Percentiles rank a stretch among this genome's conserved stretches.
Conservation (phyloP, 2,329 filamentous ascomycete genomes). For the Ophiobolus disseminans region DNA sequence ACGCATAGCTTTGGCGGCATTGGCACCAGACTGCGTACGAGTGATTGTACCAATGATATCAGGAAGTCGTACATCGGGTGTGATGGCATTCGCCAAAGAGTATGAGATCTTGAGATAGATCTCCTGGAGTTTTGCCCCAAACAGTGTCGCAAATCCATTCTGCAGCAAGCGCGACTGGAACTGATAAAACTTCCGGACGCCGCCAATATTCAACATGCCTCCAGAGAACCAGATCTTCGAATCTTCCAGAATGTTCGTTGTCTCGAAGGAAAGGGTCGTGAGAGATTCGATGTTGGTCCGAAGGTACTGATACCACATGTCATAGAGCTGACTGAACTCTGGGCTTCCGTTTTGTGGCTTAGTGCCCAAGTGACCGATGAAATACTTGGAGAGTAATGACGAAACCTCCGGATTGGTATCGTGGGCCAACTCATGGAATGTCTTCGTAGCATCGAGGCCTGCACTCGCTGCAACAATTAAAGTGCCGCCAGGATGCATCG, state of each 20-base stretch:
- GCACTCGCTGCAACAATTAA: constrained; percentile 63
- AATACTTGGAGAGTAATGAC: constrained; percentile 62
- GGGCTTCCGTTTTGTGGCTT: constrained; percentile 57
- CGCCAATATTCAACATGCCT: constrained; percentile 57
- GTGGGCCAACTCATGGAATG: constrained; percentile 63
- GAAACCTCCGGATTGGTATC: constrained; percentile 63
- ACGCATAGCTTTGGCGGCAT: constrained; percentile 56
- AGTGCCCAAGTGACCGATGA: constrained; percentile 59
- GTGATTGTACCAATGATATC: constrained; percentile 55
- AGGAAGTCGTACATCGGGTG: constrained; percentile 47
- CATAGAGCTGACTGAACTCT: constrained; percentile 57
- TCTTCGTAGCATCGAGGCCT: constrained; percentile 61
- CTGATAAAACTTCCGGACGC: constrained; percentile 60
- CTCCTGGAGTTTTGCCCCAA: constrained; percentile 61
- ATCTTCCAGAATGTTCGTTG: constrained; percentile 59
- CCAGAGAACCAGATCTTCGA: constrained; percentile 57
- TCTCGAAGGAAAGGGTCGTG: constrained; percentile 62
- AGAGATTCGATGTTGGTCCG: constrained; percentile 59
- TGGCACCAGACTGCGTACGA: constrained; percentile 53
- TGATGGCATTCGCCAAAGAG: constrained; percentile 53
- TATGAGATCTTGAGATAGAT: constrained; percentile 62
- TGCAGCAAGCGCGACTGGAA: constrained; percentile 62
- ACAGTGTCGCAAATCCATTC: constrained; percentile 59
- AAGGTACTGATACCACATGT: constrained; percentile 60
- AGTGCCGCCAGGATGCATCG: constrained; percentile 62